Conservation (phyloP, 2,329 filamentous ascomycete genomes). For the Microthyrium microscopicum region DNA sequence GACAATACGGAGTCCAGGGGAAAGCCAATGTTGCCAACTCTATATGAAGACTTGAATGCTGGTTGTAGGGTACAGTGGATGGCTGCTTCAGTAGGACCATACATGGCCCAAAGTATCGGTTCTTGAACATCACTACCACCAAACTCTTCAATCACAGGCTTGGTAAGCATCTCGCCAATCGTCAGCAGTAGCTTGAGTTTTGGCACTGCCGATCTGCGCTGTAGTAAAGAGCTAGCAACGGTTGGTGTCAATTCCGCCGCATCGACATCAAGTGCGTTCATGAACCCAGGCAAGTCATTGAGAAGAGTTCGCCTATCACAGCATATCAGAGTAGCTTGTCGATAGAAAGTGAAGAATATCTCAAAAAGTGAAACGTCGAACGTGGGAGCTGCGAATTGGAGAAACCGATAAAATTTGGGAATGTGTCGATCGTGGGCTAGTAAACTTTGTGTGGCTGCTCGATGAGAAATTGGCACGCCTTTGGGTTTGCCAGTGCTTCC, state of each 20-base stretch:
- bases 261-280: slow-evolving; percentile 53
- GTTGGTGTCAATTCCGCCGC: slow-evolving; percentile 82
- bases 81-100: slow-evolving; percentile 79
- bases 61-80: slow-evolving; percentile 76
- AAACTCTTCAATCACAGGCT: slow-evolving; percentile 62
- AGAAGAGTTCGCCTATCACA: slow-evolving; percentile 55
- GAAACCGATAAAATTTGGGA: slow-evolving; percentile 59
- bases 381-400: slow-evolving; percentile 83
- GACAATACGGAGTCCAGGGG: slow-evolving; percentile 70
- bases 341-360: slow-evolving; percentile 72
- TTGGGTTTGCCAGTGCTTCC: slow-evolving; percentile 82
- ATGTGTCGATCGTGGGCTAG: slow-evolving; percentile 67
- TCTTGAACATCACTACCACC: slow-evolving; percentile 36
- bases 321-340: slow-evolving; percentile 56
- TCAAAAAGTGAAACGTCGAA: slow-evolving; percentile 94
- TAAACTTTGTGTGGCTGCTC: slow-evolving; percentile 63
- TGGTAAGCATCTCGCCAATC: slow-evolving; percentile 84
- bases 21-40: slow-evolving; percentile 54
- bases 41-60: slow-evolving; percentile 37
- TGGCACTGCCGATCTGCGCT: slow-evolving; percentile 50
- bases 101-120: slow-evolving; percentile 79
- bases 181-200: slow-evolving; percentile 57
- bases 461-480: slow-evolving; percentile 68
- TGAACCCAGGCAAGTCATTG: slow-evolving; percentile 52
- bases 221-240: slow-evolving; percentile 62